Conservation (phyloP, 2,329 filamentous ascomycete genomes). For the Xylaria sp. region DNA sequence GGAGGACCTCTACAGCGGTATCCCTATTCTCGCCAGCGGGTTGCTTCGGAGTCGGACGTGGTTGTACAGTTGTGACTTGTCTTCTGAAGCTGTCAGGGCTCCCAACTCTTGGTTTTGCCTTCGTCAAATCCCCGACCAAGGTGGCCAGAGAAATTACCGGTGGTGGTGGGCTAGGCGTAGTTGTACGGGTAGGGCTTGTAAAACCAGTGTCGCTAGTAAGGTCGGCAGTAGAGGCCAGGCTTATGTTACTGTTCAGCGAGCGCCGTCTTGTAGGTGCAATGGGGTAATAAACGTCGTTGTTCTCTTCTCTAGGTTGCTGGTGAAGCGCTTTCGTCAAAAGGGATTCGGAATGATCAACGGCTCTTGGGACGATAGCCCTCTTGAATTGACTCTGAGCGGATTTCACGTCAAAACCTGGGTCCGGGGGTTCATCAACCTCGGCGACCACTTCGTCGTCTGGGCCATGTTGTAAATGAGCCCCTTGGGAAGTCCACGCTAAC, state of each 20-base stretch:
- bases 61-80: constrained; percentile 41
- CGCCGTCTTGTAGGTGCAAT: constrained; percentile 60
- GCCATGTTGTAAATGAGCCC: constrained; percentile 56
- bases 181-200: constrained; percentile 88
- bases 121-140: constrained; percentile 50
- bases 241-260: constrained; percentile 83
- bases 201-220: constrained; percentile 94
- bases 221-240: constrained; percentile 85
- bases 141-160: constrained; percentile 65
- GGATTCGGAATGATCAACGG: constrained; percentile 75
- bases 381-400: constrained; percentile 55
- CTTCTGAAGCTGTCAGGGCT: constrained; percentile 46
- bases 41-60: constrained; percentile 28
- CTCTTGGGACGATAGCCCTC: constrained; percentile 60
- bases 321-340: constrained; percentile 87
- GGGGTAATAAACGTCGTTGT: constrained; percentile 53
- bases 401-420: constrained; percentile 57
- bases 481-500: constrained; percentile 59
- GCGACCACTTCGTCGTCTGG: constrained; percentile 72
- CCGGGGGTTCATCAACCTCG: constrained; percentile 91
- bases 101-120: constrained; percentile 45
- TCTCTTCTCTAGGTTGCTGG: constrained; percentile 69
- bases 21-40: constrained; percentile 58
- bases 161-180: constrained; percentile 88
- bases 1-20: constrained; percentile 69